A percentile compares a stretch with the other conserved stretches of the same genome.
phyloP scores from a whole-genome alignment of 805 yeast genomes.

The Myxozyma vanderwaltii region DNA sequence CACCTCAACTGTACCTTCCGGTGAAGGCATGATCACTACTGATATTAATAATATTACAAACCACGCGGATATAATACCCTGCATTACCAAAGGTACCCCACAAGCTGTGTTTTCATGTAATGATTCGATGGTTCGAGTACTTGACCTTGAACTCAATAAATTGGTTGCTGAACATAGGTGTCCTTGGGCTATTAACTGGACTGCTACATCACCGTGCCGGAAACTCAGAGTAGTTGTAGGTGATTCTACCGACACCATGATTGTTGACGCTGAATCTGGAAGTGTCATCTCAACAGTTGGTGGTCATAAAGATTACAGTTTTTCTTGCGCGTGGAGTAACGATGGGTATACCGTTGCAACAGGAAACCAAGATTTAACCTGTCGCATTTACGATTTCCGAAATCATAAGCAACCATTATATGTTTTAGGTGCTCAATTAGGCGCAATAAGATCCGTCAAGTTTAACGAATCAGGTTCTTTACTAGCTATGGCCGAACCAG shows the following conservation, averaged over 20 bases:
- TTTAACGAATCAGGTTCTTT: constrained; percentile 52
- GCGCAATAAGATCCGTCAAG: constrained; percentile 57
- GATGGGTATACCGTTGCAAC: constrained; percentile 52
- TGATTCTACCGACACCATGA: constrained; percentile 49
- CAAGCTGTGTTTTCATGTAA: constrained; percentile 54
- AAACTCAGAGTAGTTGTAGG: constrained; percentile 53
- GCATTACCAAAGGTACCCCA: constrained; percentile 26
- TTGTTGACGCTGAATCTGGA: constrained; percentile 49
- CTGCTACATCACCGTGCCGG: constrained; percentile 49
- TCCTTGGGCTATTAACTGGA: constrained; percentile 56
- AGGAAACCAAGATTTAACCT: constrained; percentile 64
- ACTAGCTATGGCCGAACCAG: constrained; percentile 59
- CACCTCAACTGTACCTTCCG: constrained; percentile 15
- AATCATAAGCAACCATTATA: constrained; percentile 37
- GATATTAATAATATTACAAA: constrained; percentile 57
- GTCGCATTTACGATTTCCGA: constrained; percentile 50
- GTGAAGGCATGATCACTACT: constrained; percentile 48
- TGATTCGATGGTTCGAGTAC: constrained; percentile 49
- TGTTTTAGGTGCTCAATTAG: constrained; percentile 44
- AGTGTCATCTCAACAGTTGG: constrained; percentile 36
- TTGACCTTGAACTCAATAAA: constrained; percentile 44
- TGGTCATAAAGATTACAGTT: constrained; percentile 60
- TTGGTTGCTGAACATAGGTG: constrained; percentile 35
- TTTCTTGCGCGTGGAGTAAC: constrained; percentile 61
- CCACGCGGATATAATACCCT: constrained; percentile 46